These are phyloP conservation scores for Lolium perenne DNA, from an alignment of 176 grass and related monocot genomes.

Conservation along the genomic window DNA sequence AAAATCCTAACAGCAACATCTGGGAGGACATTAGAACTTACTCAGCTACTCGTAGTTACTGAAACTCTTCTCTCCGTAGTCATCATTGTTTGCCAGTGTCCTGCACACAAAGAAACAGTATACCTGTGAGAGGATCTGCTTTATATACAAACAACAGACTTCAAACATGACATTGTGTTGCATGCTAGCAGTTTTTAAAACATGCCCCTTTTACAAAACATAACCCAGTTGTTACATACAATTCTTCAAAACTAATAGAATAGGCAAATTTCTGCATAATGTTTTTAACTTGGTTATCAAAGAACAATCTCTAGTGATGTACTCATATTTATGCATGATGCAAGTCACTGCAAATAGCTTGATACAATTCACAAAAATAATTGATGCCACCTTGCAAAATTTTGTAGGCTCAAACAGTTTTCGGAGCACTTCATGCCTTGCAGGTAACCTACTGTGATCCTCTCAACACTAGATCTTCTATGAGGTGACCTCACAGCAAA, in stretches of 20 bases:
- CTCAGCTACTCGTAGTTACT: slow-evolving; percentile 17
- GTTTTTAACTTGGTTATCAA: neutral
- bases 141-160: neutral
- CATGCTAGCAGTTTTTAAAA: neutral
- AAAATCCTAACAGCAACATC: neutral
- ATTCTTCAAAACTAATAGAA: neutral
- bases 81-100: neutral
- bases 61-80: slow-evolving; percentile 6
- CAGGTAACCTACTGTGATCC: slow-evolving; percentile 63
- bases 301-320: neutral
- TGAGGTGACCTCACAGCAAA: slow-evolving; percentile 26
- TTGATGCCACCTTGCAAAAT: slow-evolving; percentile 37
- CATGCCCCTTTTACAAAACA: neutral
- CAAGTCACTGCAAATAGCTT: slow-evolving; percentile 13
- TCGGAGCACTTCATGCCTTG: slow-evolving; percentile 86
- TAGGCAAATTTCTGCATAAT: neutral
- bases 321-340: slow-evolving; percentile 16
- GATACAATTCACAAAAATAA: slow-evolving; percentile 12
- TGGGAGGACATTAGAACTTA: slow-evolving; percentile 31
- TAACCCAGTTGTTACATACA: neutral
- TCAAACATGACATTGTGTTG: slow-evolving; percentile 1
- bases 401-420: slow-evolving; percentile 94
- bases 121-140: neutral
- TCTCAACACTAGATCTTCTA: slow-evolving; percentile 17
- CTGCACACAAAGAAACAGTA: neutral